Evolutionary conservation across 768 basidiomycete species (phyloP).

Genomic region (Amylocystis lapponica): DNA sequence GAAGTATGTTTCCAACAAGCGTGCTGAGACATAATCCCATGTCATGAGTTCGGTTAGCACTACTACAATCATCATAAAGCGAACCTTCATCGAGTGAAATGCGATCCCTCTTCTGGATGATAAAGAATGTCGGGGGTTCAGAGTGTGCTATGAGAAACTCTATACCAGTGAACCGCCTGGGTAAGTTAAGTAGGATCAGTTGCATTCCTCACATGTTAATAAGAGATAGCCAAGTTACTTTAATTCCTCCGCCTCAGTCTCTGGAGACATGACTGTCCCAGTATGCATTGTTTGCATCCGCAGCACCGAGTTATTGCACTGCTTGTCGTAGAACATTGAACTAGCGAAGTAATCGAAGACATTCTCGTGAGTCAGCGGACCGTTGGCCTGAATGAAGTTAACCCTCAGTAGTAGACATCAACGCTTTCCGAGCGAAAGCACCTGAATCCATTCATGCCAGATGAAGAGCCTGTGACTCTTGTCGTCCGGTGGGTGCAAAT

Average conservation of each 20-base stretch:
- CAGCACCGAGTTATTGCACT: conserved; percentile 86
- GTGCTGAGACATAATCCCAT: conserved; percentile 38
- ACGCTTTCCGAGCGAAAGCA: conserved; percentile 17
- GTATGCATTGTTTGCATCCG: conserved; percentile 93
- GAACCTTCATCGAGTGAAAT: conserved; percentile 79
- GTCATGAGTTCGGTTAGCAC: background rate
- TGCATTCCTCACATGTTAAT: conserved; percentile 1
- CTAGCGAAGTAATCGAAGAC: conserved; percentile 88
- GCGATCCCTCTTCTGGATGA: conserved; percentile 86
- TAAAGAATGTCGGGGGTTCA: conserved; percentile 73
- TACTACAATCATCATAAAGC: conserved; percentile 16
- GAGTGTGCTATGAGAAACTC: conserved; percentile 85
- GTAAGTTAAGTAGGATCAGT: no score
- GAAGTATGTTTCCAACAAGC: conserved; percentile 78
- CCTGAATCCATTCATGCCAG: conserved; percentile 90
- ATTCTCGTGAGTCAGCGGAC: conserved; percentile 68
- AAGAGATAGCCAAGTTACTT: conserved; percentile 38
- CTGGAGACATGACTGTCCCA: conserved; percentile 63
- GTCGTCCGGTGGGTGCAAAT: conserved; percentile 78
- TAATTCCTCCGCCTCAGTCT: conserved; percentile 82
- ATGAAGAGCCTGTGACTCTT: conserved; percentile 81
- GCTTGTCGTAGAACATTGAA: conserved; percentile 93
- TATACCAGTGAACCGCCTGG: conserved; percentile 78
- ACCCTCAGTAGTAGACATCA: conserved; percentile 1
- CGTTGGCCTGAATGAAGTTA: conserved; percentile 50